phyloP scores from a whole-genome alignment of 129 eudicot genomes.

The Flaveria robusta region DNA sequence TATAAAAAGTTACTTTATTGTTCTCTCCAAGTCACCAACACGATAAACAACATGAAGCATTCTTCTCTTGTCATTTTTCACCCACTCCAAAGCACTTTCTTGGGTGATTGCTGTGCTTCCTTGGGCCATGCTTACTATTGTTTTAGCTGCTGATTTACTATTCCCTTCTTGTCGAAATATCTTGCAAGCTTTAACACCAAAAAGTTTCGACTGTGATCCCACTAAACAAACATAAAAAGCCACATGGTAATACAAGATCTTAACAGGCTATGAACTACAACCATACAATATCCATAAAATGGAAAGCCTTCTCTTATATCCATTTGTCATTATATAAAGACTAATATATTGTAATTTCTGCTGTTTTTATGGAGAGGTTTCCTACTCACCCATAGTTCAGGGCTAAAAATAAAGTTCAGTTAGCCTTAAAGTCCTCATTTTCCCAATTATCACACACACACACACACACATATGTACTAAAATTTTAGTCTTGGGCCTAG shows the following conservation, averaged over 20 bases:
- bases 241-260: slow-evolving; percentile 16
- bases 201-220: slow-evolving; percentile 52
- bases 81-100: slow-evolving; percentile 86
- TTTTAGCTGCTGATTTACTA: slow-evolving; percentile 31
- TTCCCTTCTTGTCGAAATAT: slow-evolving; percentile 49
- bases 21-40: slow-evolving; percentile 94
- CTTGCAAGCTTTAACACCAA: slow-evolving; percentile 55
- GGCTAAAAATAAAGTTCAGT: background rate
- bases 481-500: too few relatives aligned
- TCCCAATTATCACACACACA: too few relatives aligned
- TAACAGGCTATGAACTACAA: background rate
- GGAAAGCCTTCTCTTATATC: background rate
- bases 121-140: slow-evolving; percentile 65
- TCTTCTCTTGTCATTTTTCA: slow-evolving; percentile 87
- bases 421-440: background rate
- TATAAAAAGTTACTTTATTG: slow-evolving; percentile 71
- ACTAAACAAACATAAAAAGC: slow-evolving; percentile 42
- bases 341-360: background rate
- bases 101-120: slow-evolving; percentile 65
- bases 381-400: background rate
- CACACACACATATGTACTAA: background rate
- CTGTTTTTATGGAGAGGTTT: too few relatives aligned
- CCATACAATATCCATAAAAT: background rate
- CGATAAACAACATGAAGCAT: slow-evolving; percentile 99
- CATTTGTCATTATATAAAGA: background rate